Evolutionary conservation across 352 stramenopile genomes (phyloP), one percentile per base, ranked within the genome.

Genomic region (Globisporangium apiculatum): DNA sequence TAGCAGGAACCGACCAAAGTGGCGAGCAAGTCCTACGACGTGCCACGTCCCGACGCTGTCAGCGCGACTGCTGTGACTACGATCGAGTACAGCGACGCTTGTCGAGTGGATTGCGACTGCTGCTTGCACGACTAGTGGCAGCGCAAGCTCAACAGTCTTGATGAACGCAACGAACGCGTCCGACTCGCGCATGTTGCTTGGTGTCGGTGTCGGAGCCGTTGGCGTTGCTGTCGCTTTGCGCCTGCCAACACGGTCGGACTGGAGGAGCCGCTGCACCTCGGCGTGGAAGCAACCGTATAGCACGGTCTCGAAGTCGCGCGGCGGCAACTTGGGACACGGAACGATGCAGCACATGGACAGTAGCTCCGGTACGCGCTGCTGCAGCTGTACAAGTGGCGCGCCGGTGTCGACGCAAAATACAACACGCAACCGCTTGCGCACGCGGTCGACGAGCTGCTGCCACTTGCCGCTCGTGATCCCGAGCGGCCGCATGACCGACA

Each of bases 381-480:
- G 37, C 2, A 80, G 31, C 4, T 38, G 40, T 2, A 36, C 14
- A 12, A 49, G 12, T 5, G 65, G 53, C 4, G 79, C 58, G 3
- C 68, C 42, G 2, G 40, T 38, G 36, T 85, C 73, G 1, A 87
- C 55, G 1, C 83, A 36, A 7, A 86, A 57, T 0, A 86, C 73
- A 10, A 88, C 63, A 9, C 68, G 66, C 5, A 89, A 62, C 4
- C 75, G 73, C 8, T 73, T 71, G 17, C 74, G 68, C 53, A 88
- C 72, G 0, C 77, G 69, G 38, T 80, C 68, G 2, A 90, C 65
- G 35, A 84, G 79, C 40, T 79, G 74, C 42, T 86, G 73, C 79
- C 79, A 90, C 24, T 84, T 85, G 3, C 76, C 79, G 24, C 75
- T 90, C 0, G 77, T 88, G 10, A 86, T 81, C 6, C 79, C 79